These are phyloP conservation scores for Candida ulmi DNA, from an alignment of 805 yeast genomes.

Conservation along the genomic window DNA sequence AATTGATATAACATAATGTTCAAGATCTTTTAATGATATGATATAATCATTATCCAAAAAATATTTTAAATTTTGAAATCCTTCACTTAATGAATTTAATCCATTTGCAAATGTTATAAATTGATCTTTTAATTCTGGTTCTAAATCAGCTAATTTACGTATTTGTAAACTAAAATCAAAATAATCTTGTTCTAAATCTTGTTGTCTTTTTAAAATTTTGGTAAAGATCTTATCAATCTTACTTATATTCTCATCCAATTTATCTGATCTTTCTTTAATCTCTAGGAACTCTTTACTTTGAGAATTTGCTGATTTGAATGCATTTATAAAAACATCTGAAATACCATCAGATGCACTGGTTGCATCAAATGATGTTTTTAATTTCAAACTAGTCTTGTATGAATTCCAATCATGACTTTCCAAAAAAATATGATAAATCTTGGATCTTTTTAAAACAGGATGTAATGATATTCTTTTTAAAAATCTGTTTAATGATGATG, in stretches of 20 bases:
- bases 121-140: constrained; percentile 32
- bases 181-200: constrained; percentile 68
- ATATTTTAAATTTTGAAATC: constrained; percentile 38
- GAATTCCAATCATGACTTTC: constrained; percentile 73
- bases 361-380: constrained; percentile 15
- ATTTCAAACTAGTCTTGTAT: constrained; percentile 51
- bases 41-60: constrained; percentile 74
- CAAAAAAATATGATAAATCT: constrained; percentile 63
- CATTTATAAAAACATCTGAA: constrained; percentile 90
- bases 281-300: constrained; percentile 77
- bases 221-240: constrained; percentile 76
- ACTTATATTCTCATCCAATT: constrained; percentile 74
- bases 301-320: constrained; percentile 69
- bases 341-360: constrained; percentile 50
- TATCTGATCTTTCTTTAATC: constrained; percentile 75
- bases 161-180: constrained; percentile 67
- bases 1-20: constrained; percentile 66
- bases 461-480: constrained; percentile 69
- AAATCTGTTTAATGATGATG: constrained; percentile 75
- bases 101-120: constrained; percentile 43
- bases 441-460: constrained; percentile 63
- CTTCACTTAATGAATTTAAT: constrained; percentile 35
- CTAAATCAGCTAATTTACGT: constrained; percentile 56
- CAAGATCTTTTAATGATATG: constrained; percentile 79
- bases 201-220: constrained; percentile 66